Percentiles rank a stretch among this genome's conserved stretches.
These are phyloP conservation scores for Vitis hybrid DNA, from an alignment of 177 flowering plant genomes.

Conservation along the genomic window DNA sequence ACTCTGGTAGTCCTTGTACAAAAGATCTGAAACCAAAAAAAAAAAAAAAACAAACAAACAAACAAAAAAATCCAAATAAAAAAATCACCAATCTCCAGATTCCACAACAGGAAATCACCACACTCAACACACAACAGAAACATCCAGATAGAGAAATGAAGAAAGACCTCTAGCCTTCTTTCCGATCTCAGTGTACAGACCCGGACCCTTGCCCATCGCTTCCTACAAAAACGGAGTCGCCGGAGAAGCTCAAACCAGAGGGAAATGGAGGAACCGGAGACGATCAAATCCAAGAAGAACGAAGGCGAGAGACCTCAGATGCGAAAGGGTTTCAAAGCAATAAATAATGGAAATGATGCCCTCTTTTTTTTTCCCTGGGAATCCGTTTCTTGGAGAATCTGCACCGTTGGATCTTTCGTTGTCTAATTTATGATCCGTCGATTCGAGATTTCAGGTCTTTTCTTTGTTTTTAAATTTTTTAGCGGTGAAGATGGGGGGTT, in stretches of 20 bases:
- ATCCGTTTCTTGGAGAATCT: too few species aligned
- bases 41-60: constrained; percentile 14
- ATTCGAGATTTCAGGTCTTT: too few species aligned
- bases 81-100: neutral
- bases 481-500: too few species aligned
- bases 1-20: constrained; percentile 71
- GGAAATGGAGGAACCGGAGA: neutral
- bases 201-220: constrained; percentile 74
- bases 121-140: neutral
- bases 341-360: too few species aligned
- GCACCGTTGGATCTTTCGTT: too few species aligned
- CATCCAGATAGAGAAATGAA: neutral
- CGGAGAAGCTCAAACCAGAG: neutral
- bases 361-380: too few species aligned
- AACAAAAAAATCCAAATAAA: neutral
- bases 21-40: constrained; percentile 51
- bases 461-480: too few species aligned
- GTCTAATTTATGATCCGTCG: too few species aligned
- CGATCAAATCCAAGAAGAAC: too few species aligned
- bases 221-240: neutral
- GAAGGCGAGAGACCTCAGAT: too few species aligned
- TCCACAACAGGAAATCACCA: neutral
- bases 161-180: constrained; percentile 66
- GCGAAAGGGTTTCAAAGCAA: too few species aligned
- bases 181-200: constrained; percentile 82